Evolutionary conservation across 1,284 basidiomycete species (phyloP).

Genomic region (Rhodotorula sp.): DNA sequence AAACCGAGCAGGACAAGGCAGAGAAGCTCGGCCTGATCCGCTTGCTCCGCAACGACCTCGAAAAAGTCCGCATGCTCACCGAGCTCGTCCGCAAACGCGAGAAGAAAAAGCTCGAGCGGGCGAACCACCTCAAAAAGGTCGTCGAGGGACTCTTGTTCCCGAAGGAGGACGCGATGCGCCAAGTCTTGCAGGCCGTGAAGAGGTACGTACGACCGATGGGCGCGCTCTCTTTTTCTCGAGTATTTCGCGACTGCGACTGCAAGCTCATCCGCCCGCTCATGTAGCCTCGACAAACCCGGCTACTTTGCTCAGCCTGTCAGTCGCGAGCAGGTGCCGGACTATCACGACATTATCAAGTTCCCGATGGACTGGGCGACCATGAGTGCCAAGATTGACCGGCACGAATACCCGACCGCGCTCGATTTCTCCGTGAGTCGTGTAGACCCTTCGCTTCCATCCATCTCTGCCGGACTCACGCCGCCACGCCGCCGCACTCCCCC

Average conservation of each 20-base stretch:
- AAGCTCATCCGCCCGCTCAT: not conserved
- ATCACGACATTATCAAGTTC: slow-evolving; percentile 77
- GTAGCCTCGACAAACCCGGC: slow-evolving; percentile 69
- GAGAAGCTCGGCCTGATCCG: slow-evolving; percentile 76
- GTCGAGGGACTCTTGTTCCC: slow-evolving; percentile 67
- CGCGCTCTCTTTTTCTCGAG: not conserved
- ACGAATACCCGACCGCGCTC: slow-evolving; percentile 71
- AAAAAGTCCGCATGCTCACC: slow-evolving; percentile 67
- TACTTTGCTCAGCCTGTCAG: slow-evolving; percentile 82
- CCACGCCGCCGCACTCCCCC: not conserved
- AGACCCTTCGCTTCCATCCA: not conserved
- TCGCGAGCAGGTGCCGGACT: slow-evolving; percentile 78
- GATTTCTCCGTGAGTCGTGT: slow-evolving; percentile 65
- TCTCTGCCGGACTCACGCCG: not conserved
- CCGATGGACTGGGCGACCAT: slow-evolving; percentile 91
- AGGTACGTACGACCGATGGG: slow-evolving; percentile 55
- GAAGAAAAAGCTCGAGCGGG: slow-evolving; percentile 72
- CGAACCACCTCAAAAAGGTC: slow-evolving; percentile 66
- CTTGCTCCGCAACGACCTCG: slow-evolving; percentile 70
- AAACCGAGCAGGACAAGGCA: slow-evolving; percentile 78
- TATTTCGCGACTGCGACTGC: not conserved
- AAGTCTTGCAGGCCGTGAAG: slow-evolving; percentile 67
- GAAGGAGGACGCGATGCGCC: slow-evolving; percentile 62
- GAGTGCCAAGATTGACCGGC: slow-evolving; percentile 69
- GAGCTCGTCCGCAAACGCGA: slow-evolving; percentile 78